Conservation (phyloP, 2,329 filamentous ascomycete species). For the Cladosporium sp. region DNA sequence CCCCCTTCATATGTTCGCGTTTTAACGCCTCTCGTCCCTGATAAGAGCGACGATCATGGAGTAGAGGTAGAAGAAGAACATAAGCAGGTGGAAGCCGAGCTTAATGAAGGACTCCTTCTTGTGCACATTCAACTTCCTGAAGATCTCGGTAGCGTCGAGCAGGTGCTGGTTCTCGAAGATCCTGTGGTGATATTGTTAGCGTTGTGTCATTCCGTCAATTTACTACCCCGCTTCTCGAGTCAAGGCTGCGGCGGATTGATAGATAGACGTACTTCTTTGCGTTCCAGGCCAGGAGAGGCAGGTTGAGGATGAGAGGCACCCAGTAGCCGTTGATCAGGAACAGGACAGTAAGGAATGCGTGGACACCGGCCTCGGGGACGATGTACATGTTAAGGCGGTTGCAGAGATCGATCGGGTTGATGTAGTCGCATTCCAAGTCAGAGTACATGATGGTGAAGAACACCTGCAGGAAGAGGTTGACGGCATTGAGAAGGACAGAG, state of each 20-base stretch:
- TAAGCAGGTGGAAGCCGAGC: slow-evolving; percentile 95
- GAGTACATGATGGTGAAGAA: slow-evolving; percentile 99
- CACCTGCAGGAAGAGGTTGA: slow-evolving; percentile 99
- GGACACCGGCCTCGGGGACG: slow-evolving; percentile 94
- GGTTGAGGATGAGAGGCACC: slow-evolving; percentile 85
- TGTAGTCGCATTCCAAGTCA: slow-evolving; percentile 99
- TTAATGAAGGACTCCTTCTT: slow-evolving; percentile 99
- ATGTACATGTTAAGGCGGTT: slow-evolving; percentile 99
- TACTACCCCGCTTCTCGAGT: not conserved
- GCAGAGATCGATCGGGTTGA: slow-evolving; percentile 99
- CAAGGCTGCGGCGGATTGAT: not conserved
- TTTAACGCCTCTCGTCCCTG: slow-evolving; percentile 66
- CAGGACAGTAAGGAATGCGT: slow-evolving; percentile 89
- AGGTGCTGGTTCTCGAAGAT: slow-evolving; percentile 97
- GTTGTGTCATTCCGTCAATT: too few relatives aligned
- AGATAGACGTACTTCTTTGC: slow-evolving; percentile 88
- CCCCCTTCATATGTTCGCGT: not conserved
- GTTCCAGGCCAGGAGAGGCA: slow-evolving; percentile 90
- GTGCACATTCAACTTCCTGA: slow-evolving; percentile 97
- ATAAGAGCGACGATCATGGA: slow-evolving; percentile 74
- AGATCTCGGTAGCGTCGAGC: slow-evolving; percentile 96
- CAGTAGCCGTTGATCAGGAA: slow-evolving; percentile 99
- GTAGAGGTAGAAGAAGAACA: slow-evolving; percentile 99
- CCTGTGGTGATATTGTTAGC: slow-evolving; percentile 50
- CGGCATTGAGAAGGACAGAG: slow-evolving; percentile 97